These are phyloP conservation scores for Smittium culicis DNA, from an alignment of 371 early-diverging fungal species.

Conservation along the genomic window DNA sequence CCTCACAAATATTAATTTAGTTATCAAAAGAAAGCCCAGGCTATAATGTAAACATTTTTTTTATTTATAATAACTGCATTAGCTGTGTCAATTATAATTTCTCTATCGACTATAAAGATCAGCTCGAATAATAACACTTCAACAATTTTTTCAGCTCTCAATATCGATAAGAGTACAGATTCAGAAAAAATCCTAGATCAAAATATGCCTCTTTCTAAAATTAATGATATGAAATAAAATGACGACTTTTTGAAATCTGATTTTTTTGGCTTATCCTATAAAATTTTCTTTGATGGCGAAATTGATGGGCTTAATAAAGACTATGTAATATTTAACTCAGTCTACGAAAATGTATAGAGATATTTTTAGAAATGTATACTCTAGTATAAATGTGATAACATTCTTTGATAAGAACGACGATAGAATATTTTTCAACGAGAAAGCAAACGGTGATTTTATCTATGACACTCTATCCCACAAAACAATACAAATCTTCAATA, in stretches of 20 bases:
- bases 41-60: too few species aligned
- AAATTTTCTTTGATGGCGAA: background rate
- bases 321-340: background rate
- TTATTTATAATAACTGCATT: too few species aligned
- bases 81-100: too few species aligned
- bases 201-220: background rate
- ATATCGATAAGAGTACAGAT: too few species aligned
- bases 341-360: background rate
- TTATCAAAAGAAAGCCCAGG: too few species aligned
- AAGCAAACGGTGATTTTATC: background rate
- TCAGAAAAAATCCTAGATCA: background rate
- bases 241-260: background rate
- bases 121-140: too few species aligned
- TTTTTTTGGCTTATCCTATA: background rate
- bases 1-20: too few species aligned
- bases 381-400: background rate
- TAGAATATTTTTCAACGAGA: background rate
- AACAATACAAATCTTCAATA: background rate
- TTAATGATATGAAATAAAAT: background rate
- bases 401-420: background rate
- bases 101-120: too few species aligned
- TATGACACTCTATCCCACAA: background rate
- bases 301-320: background rate
- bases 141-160: too few species aligned
- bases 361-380: background rate